Evolutionary conservation across 192 early-diverging fungal genomes (phyloP).

Genomic region (Glomus cerebriforme): DNA sequence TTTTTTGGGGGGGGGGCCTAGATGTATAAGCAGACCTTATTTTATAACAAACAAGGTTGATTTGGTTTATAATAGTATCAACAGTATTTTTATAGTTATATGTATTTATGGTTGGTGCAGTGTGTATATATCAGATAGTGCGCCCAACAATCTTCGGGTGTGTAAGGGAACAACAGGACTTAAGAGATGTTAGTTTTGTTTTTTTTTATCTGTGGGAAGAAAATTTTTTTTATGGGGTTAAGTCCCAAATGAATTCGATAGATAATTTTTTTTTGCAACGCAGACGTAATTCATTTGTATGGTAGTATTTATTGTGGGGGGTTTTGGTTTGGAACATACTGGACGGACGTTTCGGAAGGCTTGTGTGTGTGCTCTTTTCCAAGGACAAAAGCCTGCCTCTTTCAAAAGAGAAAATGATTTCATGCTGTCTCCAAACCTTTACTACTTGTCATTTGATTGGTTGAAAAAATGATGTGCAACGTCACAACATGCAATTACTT

Average conservation of each 20-base stretch:
- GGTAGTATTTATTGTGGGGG: slow-evolving; percentile 23
- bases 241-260: slow-evolving; percentile 19
- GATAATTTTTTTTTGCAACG: slow-evolving; percentile 21
- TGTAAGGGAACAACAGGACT: slow-evolving; percentile 3
- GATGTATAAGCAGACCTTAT: background rate
- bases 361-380: slow-evolving; percentile 24
- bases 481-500: slow-evolving; percentile 22
- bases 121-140: background rate
- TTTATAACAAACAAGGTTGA: background rate
- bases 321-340: slow-evolving; percentile 23
- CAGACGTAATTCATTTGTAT: slow-evolving; percentile 26
- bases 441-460: slow-evolving; percentile 12
- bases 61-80: slow-evolving; percentile 4
- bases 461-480: slow-evolving; percentile 8
- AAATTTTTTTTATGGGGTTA: slow-evolving; percentile 5
- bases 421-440: slow-evolving; percentile 27
- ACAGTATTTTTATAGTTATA: slow-evolving; percentile 1
- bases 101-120: background rate
- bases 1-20: background rate
- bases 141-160: slow-evolving; percentile 19
- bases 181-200: background rate
- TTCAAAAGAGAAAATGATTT: slow-evolving; percentile 29
- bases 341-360: slow-evolving; percentile 20
- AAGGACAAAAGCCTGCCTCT: slow-evolving; percentile 24
- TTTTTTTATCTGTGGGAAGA: slow-evolving; percentile 20